These are phyloP conservation scores for Ustilago loliicola DNA, from an alignment of 1,284 basidiomycete species.

Conservation along the genomic window DNA sequence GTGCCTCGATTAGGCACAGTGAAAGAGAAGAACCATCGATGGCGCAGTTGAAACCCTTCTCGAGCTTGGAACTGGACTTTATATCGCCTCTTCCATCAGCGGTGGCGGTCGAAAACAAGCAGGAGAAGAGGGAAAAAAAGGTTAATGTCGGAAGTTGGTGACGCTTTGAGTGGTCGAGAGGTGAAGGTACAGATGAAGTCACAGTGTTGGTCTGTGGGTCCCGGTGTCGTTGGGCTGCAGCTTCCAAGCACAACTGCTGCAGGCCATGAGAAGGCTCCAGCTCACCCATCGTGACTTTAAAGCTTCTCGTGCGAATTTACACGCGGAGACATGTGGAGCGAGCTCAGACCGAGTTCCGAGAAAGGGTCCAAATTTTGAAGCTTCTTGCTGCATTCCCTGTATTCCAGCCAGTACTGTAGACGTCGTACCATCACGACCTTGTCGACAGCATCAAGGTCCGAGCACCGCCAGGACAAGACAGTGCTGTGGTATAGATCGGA, in stretches of 20 bases:
- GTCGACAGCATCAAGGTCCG: background rate
- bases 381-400: too few species aligned
- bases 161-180: background rate
- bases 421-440: background rate
- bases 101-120: background rate
- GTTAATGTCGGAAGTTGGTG: background rate
- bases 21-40: conserved; percentile 12
- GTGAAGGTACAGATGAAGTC: background rate
- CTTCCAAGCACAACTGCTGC: too few species aligned
- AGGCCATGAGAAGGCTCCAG: conserved; percentile 19
- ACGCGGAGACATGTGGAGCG: conserved; percentile 27
- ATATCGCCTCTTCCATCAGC: background rate
- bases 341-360: conserved; percentile 25
- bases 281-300: conserved; percentile 15
- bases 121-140: background rate
- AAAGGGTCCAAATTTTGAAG: conserved; percentile 10
- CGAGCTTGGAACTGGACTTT: background rate
- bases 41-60: background rate
- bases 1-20: conserved; percentile 25
- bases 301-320: conserved; percentile 37
- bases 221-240: too few species aligned
- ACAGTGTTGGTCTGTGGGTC: conserved; percentile 37
- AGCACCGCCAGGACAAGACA: background rate
- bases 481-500: background rate
- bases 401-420: background rate